Evolutionary conservation across 192 early-diverging fungal genomes (phyloP).

Genomic region (Coemansia sp.): DNA sequence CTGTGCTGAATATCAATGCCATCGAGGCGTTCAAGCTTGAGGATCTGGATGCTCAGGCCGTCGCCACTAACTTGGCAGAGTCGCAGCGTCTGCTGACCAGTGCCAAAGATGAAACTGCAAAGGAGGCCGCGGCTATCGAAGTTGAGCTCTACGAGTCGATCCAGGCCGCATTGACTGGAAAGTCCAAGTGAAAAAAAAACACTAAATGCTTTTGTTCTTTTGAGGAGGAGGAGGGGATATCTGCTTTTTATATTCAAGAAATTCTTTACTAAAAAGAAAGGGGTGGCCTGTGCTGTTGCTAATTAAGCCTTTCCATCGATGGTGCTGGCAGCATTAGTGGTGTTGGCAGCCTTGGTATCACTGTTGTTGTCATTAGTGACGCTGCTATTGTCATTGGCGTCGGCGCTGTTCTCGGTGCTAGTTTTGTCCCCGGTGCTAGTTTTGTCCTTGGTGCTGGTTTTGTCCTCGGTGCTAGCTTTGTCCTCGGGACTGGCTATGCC

Average conservation of each 20-base stretch:
- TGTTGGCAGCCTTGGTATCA: background rate
- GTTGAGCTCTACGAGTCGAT: conserved; percentile 87
- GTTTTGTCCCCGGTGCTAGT: background rate
- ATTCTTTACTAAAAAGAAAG: background rate
- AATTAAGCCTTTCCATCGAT: background rate
- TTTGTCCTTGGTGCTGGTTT: background rate
- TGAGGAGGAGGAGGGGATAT: background rate
- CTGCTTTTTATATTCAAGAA: too few species aligned
- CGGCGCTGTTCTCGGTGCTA: background rate
- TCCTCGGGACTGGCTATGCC: background rate
- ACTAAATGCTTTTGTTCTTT: background rate
- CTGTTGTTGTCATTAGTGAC: background rate
- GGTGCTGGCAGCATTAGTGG: background rate
- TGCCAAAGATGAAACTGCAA: conserved; percentile 71
- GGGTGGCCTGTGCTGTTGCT: too few species aligned
- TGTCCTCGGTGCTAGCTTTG: background rate
- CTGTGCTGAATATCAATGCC: conserved; percentile 94
- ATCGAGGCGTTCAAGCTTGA: conserved; percentile 89
- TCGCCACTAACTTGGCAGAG: conserved; percentile 75
- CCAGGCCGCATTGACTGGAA: conserved; percentile 63
- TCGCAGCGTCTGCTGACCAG: conserved; percentile 68
- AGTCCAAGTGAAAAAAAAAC: conserved; percentile 33
- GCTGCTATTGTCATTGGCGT: background rate
- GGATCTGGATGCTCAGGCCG: conserved; percentile 78
- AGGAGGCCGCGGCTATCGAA: conserved; percentile 82